Evolutionary conservation across 1,284 basidiomycete species (phyloP).

Genomic region (Rhodotorula sp.): DNA sequence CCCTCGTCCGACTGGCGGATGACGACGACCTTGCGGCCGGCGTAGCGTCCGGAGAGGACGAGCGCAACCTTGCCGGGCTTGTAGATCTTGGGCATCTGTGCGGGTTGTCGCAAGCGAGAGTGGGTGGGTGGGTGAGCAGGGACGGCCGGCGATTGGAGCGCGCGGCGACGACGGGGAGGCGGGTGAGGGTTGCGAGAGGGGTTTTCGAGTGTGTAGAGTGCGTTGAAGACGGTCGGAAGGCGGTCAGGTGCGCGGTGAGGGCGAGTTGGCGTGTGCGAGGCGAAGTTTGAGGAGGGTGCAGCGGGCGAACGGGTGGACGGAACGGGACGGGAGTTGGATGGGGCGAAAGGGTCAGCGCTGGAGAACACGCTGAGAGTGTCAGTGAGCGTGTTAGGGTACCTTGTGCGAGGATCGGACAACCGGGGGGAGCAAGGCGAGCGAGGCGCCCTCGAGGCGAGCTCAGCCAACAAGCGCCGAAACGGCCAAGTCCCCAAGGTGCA

Average conservation of each 20-base stretch:
- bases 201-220: neutral
- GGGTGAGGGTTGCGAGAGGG: neutral
- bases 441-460: neutral
- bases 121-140: neutral
- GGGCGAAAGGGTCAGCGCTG: neutral
- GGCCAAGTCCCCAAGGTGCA: too few species aligned
- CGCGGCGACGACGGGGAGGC: neutral
- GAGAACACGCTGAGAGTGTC: neutral
- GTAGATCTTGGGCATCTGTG: constrained; percentile 58
- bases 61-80: constrained; percentile 99
- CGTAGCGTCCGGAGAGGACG: constrained; percentile 93
- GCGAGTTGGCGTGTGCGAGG: too few species aligned
- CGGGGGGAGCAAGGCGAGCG: constrained; percentile 1
- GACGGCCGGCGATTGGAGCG: neutral
- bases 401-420: constrained; percentile 16
- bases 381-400: neutral
- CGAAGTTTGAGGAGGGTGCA: too few species aligned
- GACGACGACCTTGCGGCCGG: constrained; percentile 87
- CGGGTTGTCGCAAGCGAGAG: too few species aligned
- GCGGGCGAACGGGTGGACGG: too few species aligned
- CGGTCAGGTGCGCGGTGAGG: neutral
- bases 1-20: constrained; percentile 86
- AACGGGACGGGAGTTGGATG: too few species aligned
- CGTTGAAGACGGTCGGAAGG: neutral
- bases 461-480: too few species aligned